These are phyloP conservation scores for Glycine latifolia DNA, from an alignment of 306 rosid species.

Conservation along the genomic window DNA sequence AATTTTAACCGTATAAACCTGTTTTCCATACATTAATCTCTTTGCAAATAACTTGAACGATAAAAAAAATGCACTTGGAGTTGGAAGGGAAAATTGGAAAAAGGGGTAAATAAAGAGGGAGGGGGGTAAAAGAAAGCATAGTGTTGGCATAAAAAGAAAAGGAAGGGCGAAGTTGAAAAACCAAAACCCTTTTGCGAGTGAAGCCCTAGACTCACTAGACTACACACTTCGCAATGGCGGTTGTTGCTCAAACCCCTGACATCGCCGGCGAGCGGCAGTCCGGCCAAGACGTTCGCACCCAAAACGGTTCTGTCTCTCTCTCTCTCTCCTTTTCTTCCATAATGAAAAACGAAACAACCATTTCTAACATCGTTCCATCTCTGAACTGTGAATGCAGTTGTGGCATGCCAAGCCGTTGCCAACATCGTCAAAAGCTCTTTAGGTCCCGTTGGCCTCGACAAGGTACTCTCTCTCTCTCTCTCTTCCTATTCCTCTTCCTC, in stretches of 20 bases:
- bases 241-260: constrained; percentile 70
- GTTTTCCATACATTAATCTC: no score
- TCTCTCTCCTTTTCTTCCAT: constrained; percentile 1
- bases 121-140: background rate
- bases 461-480: constrained; percentile 58
- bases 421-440: constrained; percentile 92
- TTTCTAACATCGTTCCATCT: constrained; percentile 7
- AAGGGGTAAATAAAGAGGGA: background rate
- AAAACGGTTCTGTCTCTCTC: constrained; percentile 66
- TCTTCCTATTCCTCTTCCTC: background rate
- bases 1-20: no score
- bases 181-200: constrained; percentile 7
- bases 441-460: constrained; percentile 99
- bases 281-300: constrained; percentile 97
- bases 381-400: constrained; percentile 43
- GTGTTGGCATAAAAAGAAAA: background rate
- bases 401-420: constrained; percentile 93
- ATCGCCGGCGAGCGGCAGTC: constrained; percentile 91
- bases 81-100: background rate
- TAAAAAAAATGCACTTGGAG: background rate
- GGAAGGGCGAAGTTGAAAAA: constrained; percentile 24
- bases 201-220: constrained; percentile 32
- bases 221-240: constrained; percentile 55
- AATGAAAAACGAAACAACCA: background rate
- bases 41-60: background rate